Evolutionary conservation across 257 asterid species (phyloP), one percentile per base, ranked within the genome.

Genomic region (Nicotiana sylvestris): DNA sequence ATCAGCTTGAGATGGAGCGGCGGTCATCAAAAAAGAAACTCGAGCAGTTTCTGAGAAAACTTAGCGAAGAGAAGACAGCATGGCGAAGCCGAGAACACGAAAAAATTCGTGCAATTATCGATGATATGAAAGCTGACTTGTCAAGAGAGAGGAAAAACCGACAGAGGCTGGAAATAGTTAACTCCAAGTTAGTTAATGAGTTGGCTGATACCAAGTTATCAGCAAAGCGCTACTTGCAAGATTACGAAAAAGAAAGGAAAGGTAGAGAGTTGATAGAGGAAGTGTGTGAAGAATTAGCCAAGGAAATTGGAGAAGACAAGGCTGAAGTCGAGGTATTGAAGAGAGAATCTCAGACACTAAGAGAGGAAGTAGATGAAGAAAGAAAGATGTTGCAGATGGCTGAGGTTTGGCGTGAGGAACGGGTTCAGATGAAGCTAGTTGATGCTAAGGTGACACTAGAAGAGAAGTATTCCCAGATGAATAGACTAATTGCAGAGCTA

Each of bases 351-450:
- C 82, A 81, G 84, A 86, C 76, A 53, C 86, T 90, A 49, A 85
- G 84, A 64, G 95, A 91, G 83, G 95, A 92, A 85, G 92, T 91
- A 33, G 95, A 90, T 35, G 95, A 92, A 70, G 97, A 92, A 88
- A 91, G 95, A 80, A 92, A 84, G 82, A 92, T 92, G 93, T 81
- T 91, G 89, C 97, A 91, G 87, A 89, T 92, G 92, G 95, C 97
- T 3, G 95, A 91, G 89, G 92, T 90, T 64, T 92, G 97, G 97
- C 92, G 97, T 11, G 95, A 92, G 85, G 97, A 92, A 85, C 91
- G 95, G 6, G 94, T 91, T 49, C 97, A 91, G 84, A 92, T 91
- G 91, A 92, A 90, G 87, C 87, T 92, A 57, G 84, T 91, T 60
- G 97, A 92, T 85, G 95, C 95, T 10, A 92, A 92, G 87, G 88